Evolutionary conservation across 2,329 filamentous ascomycete species (phyloP).

Genomic region (Alternaria tenuissima): DNA sequence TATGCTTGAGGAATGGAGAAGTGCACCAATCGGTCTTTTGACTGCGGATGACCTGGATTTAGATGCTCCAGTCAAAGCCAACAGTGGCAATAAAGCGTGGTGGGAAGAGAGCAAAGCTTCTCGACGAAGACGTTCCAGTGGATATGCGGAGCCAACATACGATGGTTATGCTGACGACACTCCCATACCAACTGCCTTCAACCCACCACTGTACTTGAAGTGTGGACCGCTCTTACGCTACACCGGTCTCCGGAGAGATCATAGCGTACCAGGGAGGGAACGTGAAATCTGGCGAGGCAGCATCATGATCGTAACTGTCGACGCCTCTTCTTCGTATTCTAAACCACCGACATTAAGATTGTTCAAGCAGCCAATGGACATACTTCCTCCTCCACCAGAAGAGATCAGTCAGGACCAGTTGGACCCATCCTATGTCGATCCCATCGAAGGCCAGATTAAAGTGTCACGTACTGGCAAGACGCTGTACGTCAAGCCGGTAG

Average conservation of each 20-base stretch:
- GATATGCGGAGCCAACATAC: constrained; percentile 60
- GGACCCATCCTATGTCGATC: constrained; percentile 85
- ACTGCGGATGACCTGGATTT: constrained; percentile 55
- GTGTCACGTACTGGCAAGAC: constrained; percentile 84
- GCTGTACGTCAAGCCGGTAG: constrained; percentile 87
- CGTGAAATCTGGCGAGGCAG: constrained; percentile 91
- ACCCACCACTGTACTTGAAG: constrained; percentile 82
- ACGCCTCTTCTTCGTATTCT: constrained; percentile 83
- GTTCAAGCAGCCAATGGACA: constrained; percentile 85
- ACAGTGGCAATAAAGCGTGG: constrained; percentile 64
- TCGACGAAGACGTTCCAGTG: constrained; percentile 50
- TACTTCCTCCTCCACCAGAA: constrained; percentile 79
- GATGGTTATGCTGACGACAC: constrained; percentile 73
- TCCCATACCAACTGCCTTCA: constrained; percentile 75
- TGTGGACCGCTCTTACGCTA: constrained; percentile 92
- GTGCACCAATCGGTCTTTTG: constrained; percentile 51
- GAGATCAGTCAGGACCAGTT: constrained; percentile 70
- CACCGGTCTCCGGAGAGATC: constrained; percentile 77
- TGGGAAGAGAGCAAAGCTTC: constrained; percentile 71
- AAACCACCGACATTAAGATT: constrained; percentile 78
- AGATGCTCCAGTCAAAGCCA: constrained; percentile 42
- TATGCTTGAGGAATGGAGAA: constrained; percentile 66
- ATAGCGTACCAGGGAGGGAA: constrained; percentile 55
- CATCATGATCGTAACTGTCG: constrained; percentile 93
- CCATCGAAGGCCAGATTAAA: constrained; percentile 86